Base-by-base conservation (phyloP, 148 eudicot genomes). In the Cornus suecica region DNA sequence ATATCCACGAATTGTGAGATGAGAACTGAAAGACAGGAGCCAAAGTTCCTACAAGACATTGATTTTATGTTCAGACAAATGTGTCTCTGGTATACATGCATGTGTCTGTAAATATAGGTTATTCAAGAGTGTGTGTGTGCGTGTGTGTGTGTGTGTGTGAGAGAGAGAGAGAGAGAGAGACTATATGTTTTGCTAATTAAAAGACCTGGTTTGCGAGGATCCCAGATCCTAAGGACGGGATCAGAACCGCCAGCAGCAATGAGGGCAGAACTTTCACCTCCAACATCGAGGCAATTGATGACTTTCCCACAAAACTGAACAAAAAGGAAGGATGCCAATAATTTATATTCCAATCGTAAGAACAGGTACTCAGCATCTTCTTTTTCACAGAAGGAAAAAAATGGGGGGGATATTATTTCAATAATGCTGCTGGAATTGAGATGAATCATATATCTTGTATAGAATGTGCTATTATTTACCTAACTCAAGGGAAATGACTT, bases 151-250 rank as follows among this genome's bases (percentile, higher is more conserved):
- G n/a, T n/a, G n/a, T n/a, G n/a, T n/a, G n/a, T n/a, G n/a, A n/a
- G n/a, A n/a, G n/a, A n/a, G 77, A 16, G 72, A 42, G 31, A 25
- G 28, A 71, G 41, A 74, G 70, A 66, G 62, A 14, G 1, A 5
- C 16, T 3, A 27, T n/a, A 70, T 14, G 24, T 65, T 30, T 65
- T 56, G 68, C 37, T 65, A 26, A 68, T 42, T 26, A 42, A 76
- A 61, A 61, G 11, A 92, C 98, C 98, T 88, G 97, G 99, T 81
- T 88, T 92, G 70, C 99, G 97, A 81, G 98, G 97, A 87, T 95
- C 99, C 99, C 99, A 95, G 80, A 95, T 79, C 80, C 99, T 87
- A 77, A 95, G 82, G 62, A 83, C 83, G 79, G 88, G 89, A 74
- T 95, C 99, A 75, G 99, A 92, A 69, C 88, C 92, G 34, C 97